These are phyloP conservation scores for Aspergillus unguis DNA, from an alignment of 2,329 filamentous ascomycete genomes.

Conservation along the genomic window DNA sequence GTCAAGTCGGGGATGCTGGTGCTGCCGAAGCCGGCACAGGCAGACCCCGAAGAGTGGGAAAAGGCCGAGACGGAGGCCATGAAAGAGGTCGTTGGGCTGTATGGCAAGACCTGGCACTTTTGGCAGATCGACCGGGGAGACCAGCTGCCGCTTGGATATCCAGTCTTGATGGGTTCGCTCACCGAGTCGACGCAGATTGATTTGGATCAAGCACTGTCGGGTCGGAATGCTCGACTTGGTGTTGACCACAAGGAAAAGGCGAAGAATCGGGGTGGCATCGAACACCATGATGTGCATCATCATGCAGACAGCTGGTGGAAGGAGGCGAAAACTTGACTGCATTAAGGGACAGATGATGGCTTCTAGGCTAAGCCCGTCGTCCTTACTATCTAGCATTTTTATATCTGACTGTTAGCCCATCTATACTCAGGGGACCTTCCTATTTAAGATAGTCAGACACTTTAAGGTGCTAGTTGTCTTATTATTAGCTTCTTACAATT, in stretches of 20 bases:
- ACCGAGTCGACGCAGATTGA: background rate
- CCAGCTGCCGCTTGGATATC: background rate
- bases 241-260: background rate
- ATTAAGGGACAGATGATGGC: background rate
- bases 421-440: no score
- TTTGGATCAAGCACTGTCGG: background rate
- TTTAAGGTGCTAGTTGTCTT: no score
- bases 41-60: background rate
- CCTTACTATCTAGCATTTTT: no score
- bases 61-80: background rate
- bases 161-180: background rate
- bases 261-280: background rate
- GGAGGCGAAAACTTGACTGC: background rate
- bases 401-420: no score
- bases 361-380: no score
- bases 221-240: background rate
- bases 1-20: background rate
- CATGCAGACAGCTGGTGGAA: background rate
- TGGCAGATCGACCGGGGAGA: background rate
- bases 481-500: no score
- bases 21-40: background rate
- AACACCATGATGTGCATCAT: background rate
- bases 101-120: background rate
- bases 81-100: background rate
- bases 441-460: no score